A percentile compares a stretch with the other conserved stretches of the same genome.
Conservation (phyloP, 805 yeast genomes). For the Kodamaea lidongshanica region DNA sequence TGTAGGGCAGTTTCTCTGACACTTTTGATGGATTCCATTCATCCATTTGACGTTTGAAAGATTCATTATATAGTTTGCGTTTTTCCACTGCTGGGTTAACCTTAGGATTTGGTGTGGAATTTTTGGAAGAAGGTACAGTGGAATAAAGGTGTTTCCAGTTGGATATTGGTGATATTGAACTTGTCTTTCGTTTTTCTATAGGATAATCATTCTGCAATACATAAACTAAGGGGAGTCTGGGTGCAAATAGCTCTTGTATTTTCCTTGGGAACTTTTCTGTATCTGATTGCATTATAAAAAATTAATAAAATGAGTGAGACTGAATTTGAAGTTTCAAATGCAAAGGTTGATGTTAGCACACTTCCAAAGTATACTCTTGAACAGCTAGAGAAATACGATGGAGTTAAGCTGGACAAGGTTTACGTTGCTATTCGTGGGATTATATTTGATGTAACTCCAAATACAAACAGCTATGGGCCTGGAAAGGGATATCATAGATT, state of each 20-base stretch:
- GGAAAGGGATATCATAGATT: slow-evolving; percentile 67
- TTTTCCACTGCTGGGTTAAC: slow-evolving; percentile 6
- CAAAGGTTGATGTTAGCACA: slow-evolving; percentile 21
- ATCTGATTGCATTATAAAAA: slow-evolving; percentile 6
- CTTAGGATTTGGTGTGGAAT: slow-evolving; percentile 2
- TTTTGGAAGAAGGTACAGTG: slow-evolving; percentile 1
- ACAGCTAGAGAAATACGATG: slow-evolving; percentile 29
- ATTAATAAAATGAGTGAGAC: slow-evolving; percentile 4
- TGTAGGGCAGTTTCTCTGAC: slow-evolving; percentile 54
- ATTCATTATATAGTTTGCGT: slow-evolving; percentile 7
- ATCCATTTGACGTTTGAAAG: slow-evolving; percentile 19
- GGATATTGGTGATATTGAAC: slow-evolving; percentile 42
- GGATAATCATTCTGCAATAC: slow-evolving; percentile 46
- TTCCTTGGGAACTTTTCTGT: slow-evolving; percentile 31
- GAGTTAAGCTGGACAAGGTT: slow-evolving; percentile 31
- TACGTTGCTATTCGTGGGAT: slow-evolving; percentile 73
- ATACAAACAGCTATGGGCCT: slow-evolving; percentile 65
- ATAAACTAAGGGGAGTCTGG: slow-evolving; percentile 51
- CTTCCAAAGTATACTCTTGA: slow-evolving; percentile 31
- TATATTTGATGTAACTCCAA: slow-evolving; percentile 71
- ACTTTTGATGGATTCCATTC: slow-evolving; percentile 29
- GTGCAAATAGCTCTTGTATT: slow-evolving; percentile 49
- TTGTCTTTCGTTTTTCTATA: slow-evolving; percentile 42
- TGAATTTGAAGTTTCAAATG: slow-evolving; percentile 26
- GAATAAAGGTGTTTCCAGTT: slow-evolving; percentile 11